Conservation (phyloP, 139 green algal species). For the Micractinium conductrix region DNA sequence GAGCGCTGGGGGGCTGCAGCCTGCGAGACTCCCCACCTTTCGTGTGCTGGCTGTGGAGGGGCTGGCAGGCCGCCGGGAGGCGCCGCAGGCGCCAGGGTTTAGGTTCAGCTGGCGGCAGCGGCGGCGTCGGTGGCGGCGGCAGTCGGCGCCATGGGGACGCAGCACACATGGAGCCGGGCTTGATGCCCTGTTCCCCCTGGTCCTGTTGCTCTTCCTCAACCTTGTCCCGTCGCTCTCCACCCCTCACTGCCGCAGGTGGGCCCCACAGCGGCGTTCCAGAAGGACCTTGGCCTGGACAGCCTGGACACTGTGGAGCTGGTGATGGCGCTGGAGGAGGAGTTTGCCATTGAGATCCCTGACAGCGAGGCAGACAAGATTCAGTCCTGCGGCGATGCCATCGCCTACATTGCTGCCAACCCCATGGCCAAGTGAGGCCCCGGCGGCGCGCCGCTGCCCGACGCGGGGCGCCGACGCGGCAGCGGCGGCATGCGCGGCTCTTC, state of each 20-base stretch:
- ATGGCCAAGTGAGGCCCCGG: slow-evolving; percentile 89
- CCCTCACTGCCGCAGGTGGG: slow-evolving; percentile 65
- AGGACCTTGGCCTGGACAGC: slow-evolving; percentile 97
- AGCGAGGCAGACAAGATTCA: slow-evolving; percentile 98
- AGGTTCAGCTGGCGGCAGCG: not conserved
- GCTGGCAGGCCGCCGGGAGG: not conserved
- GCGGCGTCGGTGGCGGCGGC: not conserved
- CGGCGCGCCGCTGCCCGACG: no score
- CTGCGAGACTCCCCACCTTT: no score
- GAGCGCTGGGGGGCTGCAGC: not conserved
- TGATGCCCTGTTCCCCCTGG: no score
- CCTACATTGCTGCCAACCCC: slow-evolving; percentile 90
- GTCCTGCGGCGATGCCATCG: slow-evolving; percentile 88
- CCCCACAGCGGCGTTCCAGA: slow-evolving; percentile 82
- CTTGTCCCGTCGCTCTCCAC: not conserved
- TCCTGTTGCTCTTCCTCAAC: no score
- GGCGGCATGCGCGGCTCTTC: no score
- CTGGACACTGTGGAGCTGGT: slow-evolving; percentile 99
- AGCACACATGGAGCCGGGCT: not conserved
- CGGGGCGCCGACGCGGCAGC: no score
- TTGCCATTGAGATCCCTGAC: slow-evolving; percentile 98
- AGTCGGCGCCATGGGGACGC: not conserved
- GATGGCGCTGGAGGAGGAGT: slow-evolving; percentile 99
- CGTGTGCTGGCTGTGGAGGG: not conserved
- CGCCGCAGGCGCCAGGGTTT: not conserved